phyloP scores from a whole-genome alignment of 2,329 filamentous ascomycete species.

The Biscogniauxia marginata region DNA sequence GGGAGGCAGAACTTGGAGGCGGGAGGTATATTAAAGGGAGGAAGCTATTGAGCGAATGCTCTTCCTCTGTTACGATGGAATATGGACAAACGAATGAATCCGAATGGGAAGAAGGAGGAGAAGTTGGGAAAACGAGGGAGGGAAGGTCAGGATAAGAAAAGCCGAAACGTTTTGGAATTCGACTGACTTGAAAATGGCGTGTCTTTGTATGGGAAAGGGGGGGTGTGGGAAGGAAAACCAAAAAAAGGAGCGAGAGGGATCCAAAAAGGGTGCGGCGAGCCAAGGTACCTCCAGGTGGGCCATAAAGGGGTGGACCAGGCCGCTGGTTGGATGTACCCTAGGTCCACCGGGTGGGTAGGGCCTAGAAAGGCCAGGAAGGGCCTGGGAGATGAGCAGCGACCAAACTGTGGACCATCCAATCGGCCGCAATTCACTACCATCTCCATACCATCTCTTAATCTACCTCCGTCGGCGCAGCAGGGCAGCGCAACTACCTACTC shows the following conservation, averaged over 20 bases:
- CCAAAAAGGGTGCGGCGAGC: constrained; percentile 26
- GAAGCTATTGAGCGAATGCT: constrained; percentile 36
- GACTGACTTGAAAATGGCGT: constrained; percentile 28
- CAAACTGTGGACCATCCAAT: not conserved
- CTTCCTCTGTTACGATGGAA: constrained; percentile 33
- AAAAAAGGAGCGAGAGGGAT: constrained; percentile 26
- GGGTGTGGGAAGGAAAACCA: constrained; percentile 20
- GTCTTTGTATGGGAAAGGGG: constrained; percentile 25
- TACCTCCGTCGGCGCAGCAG: not conserved
- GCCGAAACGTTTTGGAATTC: constrained; percentile 38
- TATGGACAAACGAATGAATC: constrained; percentile 40
- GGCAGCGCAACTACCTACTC: not conserved
- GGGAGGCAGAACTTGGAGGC: constrained; percentile 10
- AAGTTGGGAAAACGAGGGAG: constrained; percentile 21
- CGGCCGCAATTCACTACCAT: not conserved
- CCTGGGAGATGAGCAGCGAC: not conserved
- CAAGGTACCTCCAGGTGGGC: constrained; percentile 5
- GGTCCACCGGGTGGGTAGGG: not conserved
- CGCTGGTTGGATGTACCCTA: not conserved
- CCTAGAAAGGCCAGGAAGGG: not conserved
- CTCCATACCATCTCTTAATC: not conserved
- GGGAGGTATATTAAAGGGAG: constrained; percentile 34
- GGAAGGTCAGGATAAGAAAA: constrained; percentile 34
- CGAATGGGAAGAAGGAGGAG: constrained; percentile 33
- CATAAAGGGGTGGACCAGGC: constrained; percentile 9